These are phyloP conservation scores for Juncus effusus DNA, from an alignment of 176 grass and related monocot genomes.

Conservation along the genomic window DNA sequence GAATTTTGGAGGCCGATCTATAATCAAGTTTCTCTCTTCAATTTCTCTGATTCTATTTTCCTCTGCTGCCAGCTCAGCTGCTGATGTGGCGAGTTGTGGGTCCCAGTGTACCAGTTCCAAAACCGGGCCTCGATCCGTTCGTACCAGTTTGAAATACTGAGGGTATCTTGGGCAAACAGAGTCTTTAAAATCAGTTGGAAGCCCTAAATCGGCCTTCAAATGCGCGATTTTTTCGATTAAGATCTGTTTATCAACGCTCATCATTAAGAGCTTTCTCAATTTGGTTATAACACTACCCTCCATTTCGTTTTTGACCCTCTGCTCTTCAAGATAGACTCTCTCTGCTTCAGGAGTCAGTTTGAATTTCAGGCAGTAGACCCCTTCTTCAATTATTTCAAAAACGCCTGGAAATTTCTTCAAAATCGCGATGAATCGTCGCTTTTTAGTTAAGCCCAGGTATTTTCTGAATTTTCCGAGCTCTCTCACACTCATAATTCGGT, in stretches of 20 bases:
- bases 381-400: slow-evolving; percentile 84
- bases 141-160: slow-evolving; percentile 69
- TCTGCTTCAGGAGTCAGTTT: slow-evolving; percentile 74
- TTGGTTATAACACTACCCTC: slow-evolving; percentile 64
- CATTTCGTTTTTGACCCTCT: slow-evolving; percentile 66
- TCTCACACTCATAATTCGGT: slow-evolving; percentile 79
- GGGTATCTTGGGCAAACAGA: slow-evolving; percentile 79
- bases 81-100: slow-evolving; percentile 61
- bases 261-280: slow-evolving; percentile 93
- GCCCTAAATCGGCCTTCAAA: slow-evolving; percentile 74
- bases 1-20: slow-evolving; percentile 73
- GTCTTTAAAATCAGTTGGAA: slow-evolving; percentile 68
- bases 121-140: slow-evolving; percentile 69
- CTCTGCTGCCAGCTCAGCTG: slow-evolving; percentile 70
- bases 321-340: slow-evolving; percentile 84
- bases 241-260: slow-evolving; percentile 61
- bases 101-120: slow-evolving; percentile 95
- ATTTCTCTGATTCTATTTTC: slow-evolving; percentile 56
- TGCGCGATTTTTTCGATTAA: slow-evolving; percentile 85
- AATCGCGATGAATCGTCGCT: slow-evolving; percentile 89
- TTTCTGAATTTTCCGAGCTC: slow-evolving; percentile 86
- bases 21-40: slow-evolving; percentile 75
- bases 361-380: slow-evolving; percentile 77
- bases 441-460: slow-evolving; percentile 82
- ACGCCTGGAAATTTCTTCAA: slow-evolving; percentile 78